Conservation (phyloP, 108 stramenopile genomes). For the Mayamaea pseudoterrestris region DNA sequence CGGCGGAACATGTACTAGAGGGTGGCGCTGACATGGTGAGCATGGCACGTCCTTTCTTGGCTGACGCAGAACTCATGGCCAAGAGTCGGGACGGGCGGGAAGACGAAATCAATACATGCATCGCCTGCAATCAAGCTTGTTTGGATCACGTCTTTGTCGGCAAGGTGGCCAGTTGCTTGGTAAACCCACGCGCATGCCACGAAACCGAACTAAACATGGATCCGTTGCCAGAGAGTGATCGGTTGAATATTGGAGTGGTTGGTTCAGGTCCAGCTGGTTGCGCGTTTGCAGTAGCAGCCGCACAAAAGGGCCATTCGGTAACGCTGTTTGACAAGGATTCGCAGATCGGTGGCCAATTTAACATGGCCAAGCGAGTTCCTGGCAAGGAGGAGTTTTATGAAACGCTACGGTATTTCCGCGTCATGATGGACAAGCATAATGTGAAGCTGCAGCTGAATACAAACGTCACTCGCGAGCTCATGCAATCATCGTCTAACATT, state of each 20-base stretch:
- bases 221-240: conserved; percentile 21
- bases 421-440: conserved; percentile 30
- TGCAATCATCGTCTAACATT: conserved; percentile 28
- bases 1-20: conserved; percentile 68
- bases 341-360: conserved; percentile 92
- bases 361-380: conserved; percentile 94
- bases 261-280: conserved; percentile 97
- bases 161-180: conserved; percentile 91
- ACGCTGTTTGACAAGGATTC: conserved; percentile 76
- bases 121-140: conserved; percentile 98
- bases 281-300: conserved; percentile 75
- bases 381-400: conserved; percentile 98
- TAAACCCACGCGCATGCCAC: conserved; percentile 93
- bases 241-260: conserved; percentile 78
- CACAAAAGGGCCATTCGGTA: conserved; percentile 80
- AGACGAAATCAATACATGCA: conserved; percentile 94
- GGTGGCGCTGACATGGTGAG: conserved; percentile 79
- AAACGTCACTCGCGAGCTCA: conserved; percentile 34
- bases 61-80: conserved; percentile 86
- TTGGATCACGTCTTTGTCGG: conserved; percentile 96
- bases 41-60: conserved; percentile 96
- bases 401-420: conserved; percentile 86
- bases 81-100: conserved; percentile 73
- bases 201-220: conserved; percentile 59
- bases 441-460: conserved; percentile 38